Conservation (phyloP, 768 basidiomycete species). For the Suillus clintonianus region DNA sequence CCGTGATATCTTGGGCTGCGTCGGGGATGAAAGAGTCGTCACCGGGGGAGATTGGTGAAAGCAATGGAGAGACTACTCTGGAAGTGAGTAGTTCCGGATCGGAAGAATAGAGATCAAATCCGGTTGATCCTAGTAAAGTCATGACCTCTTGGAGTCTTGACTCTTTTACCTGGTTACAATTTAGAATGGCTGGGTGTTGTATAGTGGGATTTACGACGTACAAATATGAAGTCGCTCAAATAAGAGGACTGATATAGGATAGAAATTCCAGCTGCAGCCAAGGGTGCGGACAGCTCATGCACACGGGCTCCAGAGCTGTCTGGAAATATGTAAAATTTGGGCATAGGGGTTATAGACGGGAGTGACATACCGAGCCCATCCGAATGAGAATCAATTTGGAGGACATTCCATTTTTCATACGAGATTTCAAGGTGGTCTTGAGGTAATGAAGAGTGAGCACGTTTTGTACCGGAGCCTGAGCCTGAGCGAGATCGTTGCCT, state of each 20-base stretch:
- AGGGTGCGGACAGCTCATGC: slow-evolving; percentile 72
- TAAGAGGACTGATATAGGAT: slow-evolving; percentile 85
- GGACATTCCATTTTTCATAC: slow-evolving; percentile 73
- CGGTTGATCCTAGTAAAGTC: slow-evolving; percentile 55
- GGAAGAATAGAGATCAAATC: slow-evolving; percentile 64
- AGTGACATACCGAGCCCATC: slow-evolving; percentile 59
- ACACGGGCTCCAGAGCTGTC: slow-evolving; percentile 74
- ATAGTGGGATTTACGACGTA: slow-evolving; percentile 35
- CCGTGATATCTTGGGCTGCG: slow-evolving; percentile 28
- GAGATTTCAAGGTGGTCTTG: slow-evolving; percentile 67
- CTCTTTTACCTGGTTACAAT: slow-evolving; percentile 59
- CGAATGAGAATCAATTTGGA: slow-evolving; percentile 81
- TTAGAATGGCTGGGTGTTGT: slow-evolving; percentile 1
- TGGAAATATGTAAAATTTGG: slow-evolving; percentile 24
- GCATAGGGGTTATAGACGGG: slow-evolving; percentile 3
- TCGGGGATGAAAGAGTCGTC: slow-evolving; percentile 31
- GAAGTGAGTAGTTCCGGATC: slow-evolving; percentile 40
- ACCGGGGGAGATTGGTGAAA: slow-evolving; percentile 33
- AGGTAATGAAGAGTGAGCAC: slow-evolving; percentile 15
- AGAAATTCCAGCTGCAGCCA: slow-evolving; percentile 76
- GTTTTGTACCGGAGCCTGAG: slow-evolving; percentile 32
- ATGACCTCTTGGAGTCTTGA: slow-evolving; percentile 64
- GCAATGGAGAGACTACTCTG: slow-evolving; percentile 30
- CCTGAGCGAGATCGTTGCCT: slow-evolving; percentile 44
- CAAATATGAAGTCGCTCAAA: slow-evolving; percentile 81